Percentiles rank a stretch among this genome's conserved stretches.
phyloP scores from a whole-genome alignment of 805 yeast genomes.

The Lachancea lanzarotensis region DNA sequence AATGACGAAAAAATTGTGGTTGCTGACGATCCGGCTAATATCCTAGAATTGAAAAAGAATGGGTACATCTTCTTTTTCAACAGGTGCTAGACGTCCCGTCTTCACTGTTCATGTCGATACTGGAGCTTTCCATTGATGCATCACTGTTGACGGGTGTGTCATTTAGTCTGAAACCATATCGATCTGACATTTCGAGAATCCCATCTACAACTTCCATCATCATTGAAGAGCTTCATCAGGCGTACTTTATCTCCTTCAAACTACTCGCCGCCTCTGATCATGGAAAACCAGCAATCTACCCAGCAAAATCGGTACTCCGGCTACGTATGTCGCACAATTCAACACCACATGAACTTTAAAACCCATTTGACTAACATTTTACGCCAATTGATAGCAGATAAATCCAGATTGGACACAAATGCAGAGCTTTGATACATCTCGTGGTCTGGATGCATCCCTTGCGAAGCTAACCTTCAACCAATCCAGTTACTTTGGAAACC shows the following conservation, averaged over 20 bases:
- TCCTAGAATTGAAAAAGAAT: slow-evolving; percentile 41
- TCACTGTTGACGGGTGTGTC: slow-evolving; percentile 1
- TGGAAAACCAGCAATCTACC: slow-evolving; percentile 3
- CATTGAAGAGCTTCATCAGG: background rate
- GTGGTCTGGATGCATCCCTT: slow-evolving; percentile 8
- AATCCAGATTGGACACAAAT: slow-evolving; percentile 3
- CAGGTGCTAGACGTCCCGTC: background rate
- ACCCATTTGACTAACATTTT: background rate
- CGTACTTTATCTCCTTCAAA: background rate
- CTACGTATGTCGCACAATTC: slow-evolving; percentile 4
- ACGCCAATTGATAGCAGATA: background rate
- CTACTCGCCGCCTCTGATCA: background rate
- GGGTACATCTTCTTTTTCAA: slow-evolving; percentile 40
- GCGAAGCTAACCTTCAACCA: slow-evolving; percentile 6
- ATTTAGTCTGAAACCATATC: slow-evolving; percentile 1
- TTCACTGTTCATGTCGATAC: background rate
- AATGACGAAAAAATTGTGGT: slow-evolving; percentile 85
- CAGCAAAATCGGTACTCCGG: slow-evolving; percentile 5
- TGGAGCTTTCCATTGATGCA: background rate
- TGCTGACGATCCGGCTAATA: slow-evolving; percentile 38
- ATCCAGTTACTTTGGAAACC: background rate
- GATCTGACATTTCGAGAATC: background rate
- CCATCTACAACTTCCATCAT: background rate
- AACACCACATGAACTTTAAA: background rate
- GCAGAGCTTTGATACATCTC: background rate